phyloP scores from a whole-genome alignment of 768 basidiomycete genomes.

The Amanita rimosa region DNA sequence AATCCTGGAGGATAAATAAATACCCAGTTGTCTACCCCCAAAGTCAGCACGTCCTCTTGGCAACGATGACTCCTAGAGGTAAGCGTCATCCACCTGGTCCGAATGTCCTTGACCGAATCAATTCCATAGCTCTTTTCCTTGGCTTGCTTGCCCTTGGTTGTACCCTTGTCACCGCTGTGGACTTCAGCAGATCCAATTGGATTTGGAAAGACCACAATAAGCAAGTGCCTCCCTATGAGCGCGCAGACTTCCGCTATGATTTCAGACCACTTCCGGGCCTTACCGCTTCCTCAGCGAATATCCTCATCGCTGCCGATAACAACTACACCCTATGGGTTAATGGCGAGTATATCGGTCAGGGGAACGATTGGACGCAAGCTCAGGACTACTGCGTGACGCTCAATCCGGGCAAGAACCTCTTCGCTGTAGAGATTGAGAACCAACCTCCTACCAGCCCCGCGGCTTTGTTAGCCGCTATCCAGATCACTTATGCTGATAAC shows the following conservation, averaged over 20 bases:
- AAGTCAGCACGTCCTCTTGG: background rate
- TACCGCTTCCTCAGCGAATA: conserved; percentile 18
- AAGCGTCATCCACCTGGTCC: background rate
- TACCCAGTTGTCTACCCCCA: background rate
- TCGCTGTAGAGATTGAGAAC: conserved; percentile 16
- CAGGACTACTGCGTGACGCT: conserved; percentile 20
- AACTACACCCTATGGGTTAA: conserved; percentile 21
- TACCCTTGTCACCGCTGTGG: background rate
- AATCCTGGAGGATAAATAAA: background rate
- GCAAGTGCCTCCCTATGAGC: conserved; percentile 11
- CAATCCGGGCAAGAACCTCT: conserved; percentile 17
- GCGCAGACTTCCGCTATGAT: conserved; percentile 3
- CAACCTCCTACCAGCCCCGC: conserved; percentile 11
- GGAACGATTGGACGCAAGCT: conserved; percentile 10
- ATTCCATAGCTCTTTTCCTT: background rate
- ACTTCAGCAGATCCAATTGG: conserved; percentile 13
- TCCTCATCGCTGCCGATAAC: conserved; percentile 20
- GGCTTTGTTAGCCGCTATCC: conserved; percentile 18
- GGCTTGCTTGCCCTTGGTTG: background rate
- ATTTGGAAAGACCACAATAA: conserved; percentile 18
- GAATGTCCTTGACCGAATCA: background rate
- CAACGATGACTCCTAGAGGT: conserved; percentile 1
- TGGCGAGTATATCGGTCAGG: conserved; percentile 16
- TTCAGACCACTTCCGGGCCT: conserved; percentile 13
- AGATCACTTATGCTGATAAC: conserved; percentile 11